phyloP scores from a whole-genome alignment of 768 basidiomycete genomes.

The Boletus reticulatus region DNA sequence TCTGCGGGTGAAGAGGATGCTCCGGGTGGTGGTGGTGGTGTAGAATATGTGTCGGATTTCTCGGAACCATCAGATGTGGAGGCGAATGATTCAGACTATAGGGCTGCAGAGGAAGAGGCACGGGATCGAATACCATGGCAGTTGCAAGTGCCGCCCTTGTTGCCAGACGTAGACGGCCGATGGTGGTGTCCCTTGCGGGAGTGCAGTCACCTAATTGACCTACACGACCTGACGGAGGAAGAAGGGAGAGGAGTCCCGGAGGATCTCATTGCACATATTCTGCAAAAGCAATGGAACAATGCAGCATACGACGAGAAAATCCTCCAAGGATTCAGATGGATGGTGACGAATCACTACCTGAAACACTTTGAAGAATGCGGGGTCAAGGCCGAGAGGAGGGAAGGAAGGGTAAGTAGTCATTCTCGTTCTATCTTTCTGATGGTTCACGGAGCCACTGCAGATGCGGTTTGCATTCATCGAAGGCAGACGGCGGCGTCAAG shows the following conservation, averaged over 20 bases:
- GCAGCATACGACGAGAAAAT: conserved; percentile 30
- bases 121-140: conserved; percentile 36
- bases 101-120: conserved; percentile 17
- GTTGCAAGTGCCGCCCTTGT: conserved; percentile 35
- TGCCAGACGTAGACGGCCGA: conserved; percentile 42
- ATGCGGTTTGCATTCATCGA: conserved; percentile 7
- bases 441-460: conserved; percentile 8
- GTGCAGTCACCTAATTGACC: conserved; percentile 47
- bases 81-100: conserved; percentile 36
- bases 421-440: neutral
- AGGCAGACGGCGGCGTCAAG: conserved; percentile 1
- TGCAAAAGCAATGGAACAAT: conserved; percentile 36
- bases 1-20: conserved; percentile 22
- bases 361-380: conserved; percentile 23
- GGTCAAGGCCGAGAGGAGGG: conserved; percentile 10
- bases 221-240: conserved; percentile 40
- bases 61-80: conserved; percentile 48
- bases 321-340: conserved; percentile 20
- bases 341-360: conserved; percentile 28
- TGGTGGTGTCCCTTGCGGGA: conserved; percentile 51
- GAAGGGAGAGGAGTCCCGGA: conserved; percentile 26
- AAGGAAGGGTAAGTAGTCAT: conserved; percentile 18
- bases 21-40: conserved; percentile 6
- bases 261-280: conserved; percentile 23
- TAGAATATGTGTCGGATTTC: conserved; percentile 57